A percentile compares a stretch with the other conserved stretches of the same genome.
Evolutionary conservation across 2,329 filamentous ascomycete species (phyloP).

Genomic region (Penicillium janthinellum): DNA sequence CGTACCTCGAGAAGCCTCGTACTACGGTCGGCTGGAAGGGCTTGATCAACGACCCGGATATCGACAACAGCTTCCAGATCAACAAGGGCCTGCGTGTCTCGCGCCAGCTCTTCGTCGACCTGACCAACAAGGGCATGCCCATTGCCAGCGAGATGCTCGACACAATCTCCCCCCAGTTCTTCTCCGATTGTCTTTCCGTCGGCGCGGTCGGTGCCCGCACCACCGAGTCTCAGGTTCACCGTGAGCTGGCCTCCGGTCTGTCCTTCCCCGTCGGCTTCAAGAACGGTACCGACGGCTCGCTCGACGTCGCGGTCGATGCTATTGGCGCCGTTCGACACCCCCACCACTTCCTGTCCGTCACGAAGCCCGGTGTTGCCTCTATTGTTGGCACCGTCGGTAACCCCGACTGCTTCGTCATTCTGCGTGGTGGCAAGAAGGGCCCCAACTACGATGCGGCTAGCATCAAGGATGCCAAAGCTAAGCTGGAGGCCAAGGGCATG

Average conservation of each 20-base stretch:
- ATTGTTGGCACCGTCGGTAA: conserved; percentile 95
- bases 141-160: conserved; percentile 97
- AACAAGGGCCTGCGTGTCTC: conserved; percentile 92
- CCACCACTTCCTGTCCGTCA: conserved; percentile 96
- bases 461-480: conserved; percentile 79
- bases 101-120: conserved; percentile 87
- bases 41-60: conserved; percentile 96
- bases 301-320: conserved; percentile 90
- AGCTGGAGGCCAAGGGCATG: conserved; percentile 73
- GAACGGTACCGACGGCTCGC: conserved; percentile 92
- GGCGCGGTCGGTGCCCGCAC: conserved; percentile 95
- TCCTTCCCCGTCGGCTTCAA: conserved; percentile 99
- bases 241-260: conserved; percentile 88
- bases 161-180: conserved; percentile 95
- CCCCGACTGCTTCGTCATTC: conserved; percentile 94
- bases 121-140: conserved; percentile 91
- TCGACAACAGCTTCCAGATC: conserved; percentile 98
- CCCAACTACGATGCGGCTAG: conserved; percentile 90
- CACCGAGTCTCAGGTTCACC: conserved; percentile 92
- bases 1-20: conserved; percentile 96
- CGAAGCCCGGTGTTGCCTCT: conserved; percentile 91
- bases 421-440: conserved; percentile 87
- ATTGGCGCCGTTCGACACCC: conserved; percentile 90
- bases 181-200: conserved; percentile 86
- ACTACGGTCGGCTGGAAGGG: conserved; percentile 99